These are phyloP conservation scores for Phytophthora quininea DNA, from an alignment of 352 stramenopile genomes.

Conservation along the genomic window DNA sequence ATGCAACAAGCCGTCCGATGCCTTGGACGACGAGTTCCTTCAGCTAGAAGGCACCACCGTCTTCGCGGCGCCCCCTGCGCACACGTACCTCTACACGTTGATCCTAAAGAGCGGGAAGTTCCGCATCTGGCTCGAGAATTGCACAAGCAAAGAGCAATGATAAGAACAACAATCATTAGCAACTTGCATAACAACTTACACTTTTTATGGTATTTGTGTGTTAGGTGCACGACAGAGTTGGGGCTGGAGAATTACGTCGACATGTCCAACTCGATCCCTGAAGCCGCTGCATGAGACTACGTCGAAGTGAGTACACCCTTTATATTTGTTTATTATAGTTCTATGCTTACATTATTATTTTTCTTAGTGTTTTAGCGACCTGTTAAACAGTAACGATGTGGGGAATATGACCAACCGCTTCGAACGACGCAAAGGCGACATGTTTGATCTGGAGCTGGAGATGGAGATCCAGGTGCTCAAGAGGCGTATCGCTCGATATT, in stretches of 20 bases:
- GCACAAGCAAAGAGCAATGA: constrained; percentile 1
- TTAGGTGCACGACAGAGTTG: constrained; percentile 2
- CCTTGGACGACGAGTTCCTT: not conserved
- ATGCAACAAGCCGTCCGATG: no score
- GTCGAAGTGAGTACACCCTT: constrained; percentile 2
- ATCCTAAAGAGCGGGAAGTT: not conserved
- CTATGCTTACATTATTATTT: no score
- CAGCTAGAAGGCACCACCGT: not conserved
- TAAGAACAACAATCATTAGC: not conserved
- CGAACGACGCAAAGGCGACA: constrained; percentile 1
- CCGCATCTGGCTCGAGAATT: constrained; percentile 1
- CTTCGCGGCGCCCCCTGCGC: not conserved
- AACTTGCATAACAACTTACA: not conserved
- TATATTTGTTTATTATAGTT: no score
- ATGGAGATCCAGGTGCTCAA: constrained; percentile 16
- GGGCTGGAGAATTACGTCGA: constrained; percentile 7
- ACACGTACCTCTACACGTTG: not conserved
- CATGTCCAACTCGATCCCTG: constrained; percentile 12
- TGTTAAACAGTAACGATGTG: no score
- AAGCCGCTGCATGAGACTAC: constrained; percentile 8
- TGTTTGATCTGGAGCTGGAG: not conserved
- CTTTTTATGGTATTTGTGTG: no score
- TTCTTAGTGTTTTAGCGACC: constrained; percentile 12
- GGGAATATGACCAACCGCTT: constrained; percentile 7
- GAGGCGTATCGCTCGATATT: constrained; percentile 11